Conservation (phyloP, 2,329 filamentous ascomycete genomes). For the Cordyceps militaris region DNA sequence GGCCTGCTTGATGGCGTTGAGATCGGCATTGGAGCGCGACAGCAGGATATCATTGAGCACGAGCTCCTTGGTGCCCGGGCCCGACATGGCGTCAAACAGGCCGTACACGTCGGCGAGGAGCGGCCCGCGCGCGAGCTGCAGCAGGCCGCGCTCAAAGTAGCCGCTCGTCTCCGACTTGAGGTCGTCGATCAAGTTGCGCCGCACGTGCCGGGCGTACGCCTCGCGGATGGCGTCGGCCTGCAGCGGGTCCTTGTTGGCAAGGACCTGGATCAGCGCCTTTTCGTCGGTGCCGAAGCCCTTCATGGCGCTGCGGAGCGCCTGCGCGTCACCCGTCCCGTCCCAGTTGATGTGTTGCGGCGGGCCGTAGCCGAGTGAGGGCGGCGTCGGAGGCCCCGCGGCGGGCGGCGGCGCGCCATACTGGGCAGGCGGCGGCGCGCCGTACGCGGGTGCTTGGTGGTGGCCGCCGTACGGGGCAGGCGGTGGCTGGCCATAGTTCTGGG, state of each 20-base stretch:
- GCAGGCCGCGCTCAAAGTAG: constrained; percentile 66
- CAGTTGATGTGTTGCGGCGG: constrained; percentile 61
- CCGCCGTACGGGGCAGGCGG: constrained; percentile 20
- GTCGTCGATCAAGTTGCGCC: constrained; percentile 65
- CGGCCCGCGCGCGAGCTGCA: constrained; percentile 72
- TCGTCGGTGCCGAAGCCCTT: constrained; percentile 92
- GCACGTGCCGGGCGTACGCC: constrained; percentile 58
- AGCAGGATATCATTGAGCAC: constrained; percentile 83
- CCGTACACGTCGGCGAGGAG: constrained; percentile 67
- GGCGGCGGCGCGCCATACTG: constrained; percentile 38
- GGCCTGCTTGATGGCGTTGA: constrained; percentile 74
- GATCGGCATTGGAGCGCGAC: constrained; percentile 75
- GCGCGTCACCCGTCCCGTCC: constrained; percentile 62
- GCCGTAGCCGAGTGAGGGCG: constrained; percentile 68
- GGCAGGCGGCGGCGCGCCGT: constrained; percentile 23
- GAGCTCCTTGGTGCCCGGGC: constrained; percentile 77
- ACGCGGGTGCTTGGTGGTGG: constrained; percentile 13
- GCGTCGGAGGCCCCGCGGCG: constrained; percentile 43
- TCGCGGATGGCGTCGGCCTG: constrained; percentile 64
- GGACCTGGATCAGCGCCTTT: constrained; percentile 60
- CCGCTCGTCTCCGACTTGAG: constrained; percentile 70
- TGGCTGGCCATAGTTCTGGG: constrained; percentile 24
- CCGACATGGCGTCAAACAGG: constrained; percentile 65
- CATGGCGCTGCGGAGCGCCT: constrained; percentile 73
- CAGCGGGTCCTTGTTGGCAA: constrained; percentile 68